These are phyloP conservation scores for Boletus subcaerulescens DNA, from an alignment of 768 basidiomycete genomes.

Conservation along the genomic window DNA sequence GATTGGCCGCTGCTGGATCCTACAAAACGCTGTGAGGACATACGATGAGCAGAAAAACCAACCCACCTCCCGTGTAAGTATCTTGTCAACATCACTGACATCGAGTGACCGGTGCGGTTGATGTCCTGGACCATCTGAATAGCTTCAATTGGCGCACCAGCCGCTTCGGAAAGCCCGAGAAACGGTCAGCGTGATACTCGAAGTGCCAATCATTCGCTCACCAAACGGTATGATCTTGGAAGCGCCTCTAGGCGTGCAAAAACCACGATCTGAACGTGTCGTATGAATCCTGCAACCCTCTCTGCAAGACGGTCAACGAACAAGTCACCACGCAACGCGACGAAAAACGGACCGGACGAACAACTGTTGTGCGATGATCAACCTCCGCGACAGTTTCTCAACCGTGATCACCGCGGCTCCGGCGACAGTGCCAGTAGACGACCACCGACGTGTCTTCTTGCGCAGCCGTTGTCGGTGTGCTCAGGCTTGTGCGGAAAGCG, in stretches of 20 bases:
- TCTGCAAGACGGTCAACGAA: conserved; percentile 36
- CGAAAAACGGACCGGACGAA: conserved; percentile 84
- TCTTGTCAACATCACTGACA: conserved; percentile 49
- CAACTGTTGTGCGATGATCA: conserved; percentile 78
- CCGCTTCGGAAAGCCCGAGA: conserved; percentile 69
- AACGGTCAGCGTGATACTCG: neutral
- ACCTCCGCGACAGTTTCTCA: conserved; percentile 64
- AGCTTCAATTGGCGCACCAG: conserved; percentile 57
- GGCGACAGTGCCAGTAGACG: conserved; percentile 70
- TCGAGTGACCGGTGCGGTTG: conserved; percentile 56
- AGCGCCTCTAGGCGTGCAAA: conserved; percentile 80
- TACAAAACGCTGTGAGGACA: conserved; percentile 17
- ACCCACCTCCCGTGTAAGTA: conserved; percentile 49
- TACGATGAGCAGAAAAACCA: neutral
- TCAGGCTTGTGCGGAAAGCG: conserved; percentile 60
- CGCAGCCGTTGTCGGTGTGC: conserved; percentile 59
- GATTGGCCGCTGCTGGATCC: conserved; percentile 57
- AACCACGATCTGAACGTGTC: conserved; percentile 83
- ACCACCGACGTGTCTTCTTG: no score
- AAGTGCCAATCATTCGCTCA: conserved; percentile 38
- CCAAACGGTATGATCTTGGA: conserved; percentile 73
- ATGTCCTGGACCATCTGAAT: conserved; percentile 61
- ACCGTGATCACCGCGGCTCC: conserved; percentile 73
- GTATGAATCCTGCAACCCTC: conserved; percentile 88
- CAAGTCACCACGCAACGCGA: neutral